phyloP scores from a whole-genome alignment of 1,139 yeast species.

The Taphrina sp. region DNA sequence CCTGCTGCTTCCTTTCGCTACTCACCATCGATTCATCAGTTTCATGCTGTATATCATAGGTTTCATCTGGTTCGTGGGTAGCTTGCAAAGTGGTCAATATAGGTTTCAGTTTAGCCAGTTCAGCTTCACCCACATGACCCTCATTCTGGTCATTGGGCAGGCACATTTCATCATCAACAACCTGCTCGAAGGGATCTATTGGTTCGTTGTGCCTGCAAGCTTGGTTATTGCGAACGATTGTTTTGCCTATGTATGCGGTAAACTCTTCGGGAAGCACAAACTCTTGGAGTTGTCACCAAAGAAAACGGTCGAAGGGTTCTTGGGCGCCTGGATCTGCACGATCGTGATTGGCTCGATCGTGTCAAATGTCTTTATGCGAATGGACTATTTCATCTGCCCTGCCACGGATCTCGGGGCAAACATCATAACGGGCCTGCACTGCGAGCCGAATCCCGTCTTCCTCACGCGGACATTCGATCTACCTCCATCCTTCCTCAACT shows the following conservation, averaged over 20 bases:
- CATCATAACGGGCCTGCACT: constrained; percentile 61
- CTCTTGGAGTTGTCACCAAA: constrained; percentile 92
- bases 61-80: constrained; percentile 82
- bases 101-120: constrained; percentile 91
- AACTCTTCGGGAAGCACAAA: constrained; percentile 91
- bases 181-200: constrained; percentile 82
- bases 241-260: constrained; percentile 95
- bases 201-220: constrained; percentile 87
- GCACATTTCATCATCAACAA: constrained; percentile 90
- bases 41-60: constrained; percentile 79
- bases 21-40: constrained; percentile 78
- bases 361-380: constrained; percentile 62
- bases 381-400: constrained; percentile 83
- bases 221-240: constrained; percentile 92
- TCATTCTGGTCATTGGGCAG: constrained; percentile 85
- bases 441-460: constrained; percentile 86
- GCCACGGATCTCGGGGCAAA: constrained; percentile 59
- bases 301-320: constrained; percentile 94
- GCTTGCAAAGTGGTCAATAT: constrained; percentile 83
- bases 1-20: constrained; percentile 50
- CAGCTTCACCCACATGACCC: constrained; percentile 91
- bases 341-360: constrained; percentile 68
- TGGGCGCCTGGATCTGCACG: constrained; percentile 97
- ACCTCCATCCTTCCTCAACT: constrained; percentile 48
- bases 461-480: constrained; percentile 72